phyloP scores from a whole-genome alignment of 306 rosid genomes.

The Vigna unguiculata region DNA sequence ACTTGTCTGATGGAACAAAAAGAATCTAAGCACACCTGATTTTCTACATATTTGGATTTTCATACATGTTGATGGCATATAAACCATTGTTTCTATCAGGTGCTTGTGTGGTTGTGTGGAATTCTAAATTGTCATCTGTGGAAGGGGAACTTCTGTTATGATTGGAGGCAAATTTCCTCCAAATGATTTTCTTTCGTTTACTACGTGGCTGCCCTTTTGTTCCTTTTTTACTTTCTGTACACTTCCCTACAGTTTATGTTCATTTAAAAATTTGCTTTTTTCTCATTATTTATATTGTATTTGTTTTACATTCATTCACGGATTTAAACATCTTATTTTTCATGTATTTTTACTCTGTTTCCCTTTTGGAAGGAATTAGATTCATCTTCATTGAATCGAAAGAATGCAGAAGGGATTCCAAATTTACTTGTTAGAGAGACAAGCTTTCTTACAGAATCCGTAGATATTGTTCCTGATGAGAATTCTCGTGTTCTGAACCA shows the following conservation, averaged over 20 bases:
- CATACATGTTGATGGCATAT: slow-evolving; percentile 12
- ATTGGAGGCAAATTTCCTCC: slow-evolving; percentile 4
- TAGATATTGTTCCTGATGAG: slow-evolving; percentile 72
- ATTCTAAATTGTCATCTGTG: slow-evolving; percentile 20
- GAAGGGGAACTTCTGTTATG: slow-evolving; percentile 15
- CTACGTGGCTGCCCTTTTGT: slow-evolving; percentile 24
- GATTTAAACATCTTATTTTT: slow-evolving; percentile 43
- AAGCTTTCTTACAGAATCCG: slow-evolving; percentile 88
- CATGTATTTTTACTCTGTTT: slow-evolving; percentile 41
- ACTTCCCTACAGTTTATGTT: slow-evolving; percentile 14
- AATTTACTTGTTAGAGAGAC: slow-evolving; percentile 64
- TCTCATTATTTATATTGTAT: slow-evolving; percentile 22
- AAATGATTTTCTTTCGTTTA: slow-evolving; percentile 13
- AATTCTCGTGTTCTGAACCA: slow-evolving; percentile 67
- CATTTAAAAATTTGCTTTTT: slow-evolving; percentile 14
- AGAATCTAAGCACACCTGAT: slow-evolving; percentile 8
- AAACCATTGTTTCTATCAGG: slow-evolving; percentile 23
- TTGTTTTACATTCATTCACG: background rate
- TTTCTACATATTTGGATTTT: background rate
- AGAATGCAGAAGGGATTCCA: slow-evolving; percentile 43
- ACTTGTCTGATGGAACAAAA: background rate
- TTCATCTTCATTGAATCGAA: slow-evolving; percentile 49
- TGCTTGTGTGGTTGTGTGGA: slow-evolving; percentile 11
- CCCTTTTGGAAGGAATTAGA: slow-evolving; percentile 58
- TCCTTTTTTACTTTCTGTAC: slow-evolving; percentile 23